Percentiles rank a stretch among this genome's conserved stretches.
Conservation (phyloP, 345 rosid genomes). For the Lepidium sativum region DNA sequence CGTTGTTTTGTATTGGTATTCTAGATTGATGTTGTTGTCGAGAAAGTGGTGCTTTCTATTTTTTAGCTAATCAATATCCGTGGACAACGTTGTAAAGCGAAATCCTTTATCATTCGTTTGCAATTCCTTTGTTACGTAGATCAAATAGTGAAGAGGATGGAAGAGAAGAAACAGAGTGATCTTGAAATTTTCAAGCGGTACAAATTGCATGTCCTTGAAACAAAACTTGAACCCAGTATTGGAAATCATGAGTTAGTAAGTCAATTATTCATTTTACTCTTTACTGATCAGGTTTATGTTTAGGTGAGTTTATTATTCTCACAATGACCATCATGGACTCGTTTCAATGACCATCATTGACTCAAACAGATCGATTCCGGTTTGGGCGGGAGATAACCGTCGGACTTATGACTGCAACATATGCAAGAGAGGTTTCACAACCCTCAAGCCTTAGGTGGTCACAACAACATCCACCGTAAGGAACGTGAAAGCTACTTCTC, state of each 20-base stretch:
- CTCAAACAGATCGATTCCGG: slow-evolving; percentile 1
- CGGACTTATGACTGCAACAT: slow-evolving; percentile 61
- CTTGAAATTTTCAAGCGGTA: slow-evolving; percentile 70
- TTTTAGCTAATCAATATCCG: not conserved
- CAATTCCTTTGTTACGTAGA: slow-evolving; percentile 34
- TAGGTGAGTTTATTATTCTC: not conserved
- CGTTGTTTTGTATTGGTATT: not conserved
- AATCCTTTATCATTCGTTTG: not conserved
- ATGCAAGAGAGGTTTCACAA: slow-evolving; percentile 86
- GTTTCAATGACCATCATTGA: slow-evolving; percentile 11
- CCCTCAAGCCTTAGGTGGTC: slow-evolving; percentile 86
- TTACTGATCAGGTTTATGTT: not conserved
- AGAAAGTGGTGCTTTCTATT: not conserved
- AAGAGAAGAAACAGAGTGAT: slow-evolving; percentile 46
- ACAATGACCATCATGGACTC: not conserved
- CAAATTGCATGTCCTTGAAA: slow-evolving; percentile 57
- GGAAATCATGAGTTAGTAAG: slow-evolving; percentile 73
- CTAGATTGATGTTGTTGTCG: not conserved
- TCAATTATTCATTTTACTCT: slow-evolving; percentile 11
- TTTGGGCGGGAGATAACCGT: slow-evolving; percentile 5
- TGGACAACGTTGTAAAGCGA: not conserved
- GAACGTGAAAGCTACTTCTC: slow-evolving; percentile 22
- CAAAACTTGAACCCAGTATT: slow-evolving; percentile 69
- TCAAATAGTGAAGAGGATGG: slow-evolving; percentile 50
- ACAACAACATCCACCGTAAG: slow-evolving; percentile 73